A percentile compares a stretch with the other conserved stretches of the same genome.
Conservation (phyloP, 306 rosid genomes). For the Trifolium repens region DNA sequence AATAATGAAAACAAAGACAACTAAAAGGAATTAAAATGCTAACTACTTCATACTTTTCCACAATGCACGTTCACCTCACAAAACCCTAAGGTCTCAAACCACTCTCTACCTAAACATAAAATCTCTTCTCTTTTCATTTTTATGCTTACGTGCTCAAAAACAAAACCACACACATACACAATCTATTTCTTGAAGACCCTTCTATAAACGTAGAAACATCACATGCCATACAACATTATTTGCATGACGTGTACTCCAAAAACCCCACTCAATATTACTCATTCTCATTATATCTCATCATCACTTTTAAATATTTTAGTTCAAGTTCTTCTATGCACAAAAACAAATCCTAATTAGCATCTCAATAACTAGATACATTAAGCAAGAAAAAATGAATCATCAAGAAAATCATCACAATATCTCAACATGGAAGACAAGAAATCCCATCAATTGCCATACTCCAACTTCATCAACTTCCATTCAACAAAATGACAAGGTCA, state of each 20-base stretch:
- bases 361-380: neutral
- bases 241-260: slow-evolving; percentile 54
- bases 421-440: slow-evolving; percentile 12
- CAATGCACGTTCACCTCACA: slow-evolving; percentile 38
- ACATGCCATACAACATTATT: slow-evolving; percentile 55
- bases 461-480: slow-evolving; percentile 31
- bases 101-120: slow-evolving; percentile 11
- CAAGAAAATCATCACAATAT: slow-evolving; percentile 26
- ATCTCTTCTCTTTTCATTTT: slow-evolving; percentile 6
- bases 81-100: slow-evolving; percentile 43
- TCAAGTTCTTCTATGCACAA: slow-evolving; percentile 25
- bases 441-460: slow-evolving; percentile 8
- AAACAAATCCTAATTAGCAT: neutral
- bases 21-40: neutral
- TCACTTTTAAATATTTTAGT: neutral
- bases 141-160: slow-evolving; percentile 39
- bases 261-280: slow-evolving; percentile 51
- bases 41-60: slow-evolving; percentile 15
- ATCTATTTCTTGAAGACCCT: slow-evolving; percentile 35
- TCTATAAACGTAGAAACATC: slow-evolving; percentile 52
- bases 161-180: slow-evolving; percentile 53
- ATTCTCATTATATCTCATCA: neutral
- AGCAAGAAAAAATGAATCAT: neutral
- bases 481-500: slow-evolving; percentile 33
- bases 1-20: neutral